These are phyloP conservation scores for Silene noctiflora DNA, from an alignment of 179 eudicot species.

Conservation along the genomic window DNA sequence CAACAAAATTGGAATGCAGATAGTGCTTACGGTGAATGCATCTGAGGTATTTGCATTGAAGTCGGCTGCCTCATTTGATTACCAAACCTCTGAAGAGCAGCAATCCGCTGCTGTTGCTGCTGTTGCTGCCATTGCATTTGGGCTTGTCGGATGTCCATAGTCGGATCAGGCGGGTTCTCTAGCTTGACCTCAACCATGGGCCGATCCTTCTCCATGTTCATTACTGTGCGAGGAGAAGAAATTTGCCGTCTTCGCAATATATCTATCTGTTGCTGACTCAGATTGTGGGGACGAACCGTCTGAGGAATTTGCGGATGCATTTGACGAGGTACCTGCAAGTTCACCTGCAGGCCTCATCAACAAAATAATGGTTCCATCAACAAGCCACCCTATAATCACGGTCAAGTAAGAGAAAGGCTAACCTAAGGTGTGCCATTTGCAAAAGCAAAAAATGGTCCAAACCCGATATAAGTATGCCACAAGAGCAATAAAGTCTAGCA, in stretches of 20 bases:
- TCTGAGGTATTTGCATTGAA: constrained; percentile 60
- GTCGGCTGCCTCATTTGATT: constrained; percentile 62
- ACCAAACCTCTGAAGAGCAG: constrained; percentile 49
- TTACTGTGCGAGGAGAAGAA: constrained; percentile 56
- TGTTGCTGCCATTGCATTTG: constrained; percentile 61
- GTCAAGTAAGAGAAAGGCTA: background rate
- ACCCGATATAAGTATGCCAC: background rate
- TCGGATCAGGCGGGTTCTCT: constrained; percentile 72
- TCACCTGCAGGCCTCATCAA: constrained; percentile 4
- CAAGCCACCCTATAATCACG: background rate
- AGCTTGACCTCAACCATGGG: constrained; percentile 83
- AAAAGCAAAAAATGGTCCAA: background rate
- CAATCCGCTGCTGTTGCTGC: constrained; percentile 32
- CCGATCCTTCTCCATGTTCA: constrained; percentile 65
- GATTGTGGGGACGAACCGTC: constrained; percentile 50
- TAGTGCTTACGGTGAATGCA: constrained; percentile 66
- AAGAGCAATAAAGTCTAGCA: background rate
- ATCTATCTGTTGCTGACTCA: constrained; percentile 53
- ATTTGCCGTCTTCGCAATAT: constrained; percentile 54
- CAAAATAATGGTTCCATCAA: background rate
- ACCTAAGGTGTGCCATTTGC: background rate
- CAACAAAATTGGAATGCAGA: background rate
- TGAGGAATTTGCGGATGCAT: constrained; percentile 69
- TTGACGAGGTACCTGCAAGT: constrained; percentile 56
- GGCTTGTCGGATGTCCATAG: constrained; percentile 56